These are phyloP conservation scores for Geotrichum histeridarum DNA, from an alignment of 1,139 yeast species.

Conservation along the genomic window DNA sequence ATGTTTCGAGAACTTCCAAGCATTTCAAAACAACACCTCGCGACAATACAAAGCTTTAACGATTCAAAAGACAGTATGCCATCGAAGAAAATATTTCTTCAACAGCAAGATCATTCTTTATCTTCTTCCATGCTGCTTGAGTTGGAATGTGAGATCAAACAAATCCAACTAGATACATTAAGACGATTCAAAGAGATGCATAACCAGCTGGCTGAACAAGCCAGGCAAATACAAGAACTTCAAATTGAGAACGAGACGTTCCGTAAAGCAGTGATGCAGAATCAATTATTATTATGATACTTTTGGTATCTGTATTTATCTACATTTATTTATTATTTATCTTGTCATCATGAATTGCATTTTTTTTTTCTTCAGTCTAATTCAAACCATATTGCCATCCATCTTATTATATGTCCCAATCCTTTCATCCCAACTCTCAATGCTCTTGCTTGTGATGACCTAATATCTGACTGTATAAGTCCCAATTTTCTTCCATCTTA, in stretches of 20 bases:
- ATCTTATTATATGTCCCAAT: neutral
- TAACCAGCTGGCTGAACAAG: conserved; percentile 1
- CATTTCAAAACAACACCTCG: neutral
- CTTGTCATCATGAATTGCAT: too few relatives aligned
- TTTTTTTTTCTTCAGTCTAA: too few relatives aligned
- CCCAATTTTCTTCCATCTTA: conserved; percentile 1
- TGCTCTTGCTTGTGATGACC: neutral
- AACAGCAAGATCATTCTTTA: neutral
- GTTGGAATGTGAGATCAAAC: conserved; percentile 15
- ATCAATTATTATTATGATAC: too few relatives aligned
- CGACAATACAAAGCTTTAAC: neutral
- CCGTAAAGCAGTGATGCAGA: neutral
- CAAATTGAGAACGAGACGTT: conserved; percentile 2
- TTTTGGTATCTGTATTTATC: too few relatives aligned
- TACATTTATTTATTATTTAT: too few relatives aligned
- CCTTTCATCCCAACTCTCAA: neutral
- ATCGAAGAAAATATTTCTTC: neutral
- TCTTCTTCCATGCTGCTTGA: conserved; percentile 5
- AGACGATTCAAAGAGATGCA: conserved; percentile 6
- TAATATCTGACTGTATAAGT: neutral
- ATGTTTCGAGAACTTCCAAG: conserved; percentile 4
- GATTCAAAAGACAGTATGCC: neutral
- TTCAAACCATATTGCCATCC: neutral
- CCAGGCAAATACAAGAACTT: conserved; percentile 6
- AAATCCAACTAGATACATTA: conserved; percentile 10